Conservation (phyloP, 2,329 filamentous ascomycete genomes). For the Aspergillus pseudotamarii region DNA sequence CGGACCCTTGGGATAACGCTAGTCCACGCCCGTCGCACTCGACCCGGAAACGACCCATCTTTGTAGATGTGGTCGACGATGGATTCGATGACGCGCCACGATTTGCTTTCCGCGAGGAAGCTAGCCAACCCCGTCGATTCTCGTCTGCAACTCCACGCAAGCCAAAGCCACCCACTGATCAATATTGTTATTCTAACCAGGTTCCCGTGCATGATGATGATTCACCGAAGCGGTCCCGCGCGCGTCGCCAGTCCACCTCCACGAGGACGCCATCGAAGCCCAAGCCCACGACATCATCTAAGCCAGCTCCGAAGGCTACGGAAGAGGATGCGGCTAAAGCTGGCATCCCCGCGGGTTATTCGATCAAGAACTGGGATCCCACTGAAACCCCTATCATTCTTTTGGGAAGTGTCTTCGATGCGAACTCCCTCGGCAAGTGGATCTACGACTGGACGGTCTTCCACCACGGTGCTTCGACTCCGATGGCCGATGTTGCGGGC, state of each 20-base stretch:
- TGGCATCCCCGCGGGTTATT: constrained; percentile 85
- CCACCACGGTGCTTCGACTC: constrained; percentile 76
- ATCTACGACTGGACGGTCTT: constrained; percentile 99
- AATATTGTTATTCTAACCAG: constrained; percentile 57
- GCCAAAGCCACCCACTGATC: constrained; percentile 51
- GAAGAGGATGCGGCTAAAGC: constrained; percentile 65
- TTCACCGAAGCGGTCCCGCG: constrained; percentile 51
- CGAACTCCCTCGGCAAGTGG: constrained; percentile 97
- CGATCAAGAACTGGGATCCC: constrained; percentile 97
- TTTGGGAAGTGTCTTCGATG: constrained; percentile 92
- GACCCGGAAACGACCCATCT: constrained; percentile 56
- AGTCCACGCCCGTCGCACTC: constrained; percentile 31
- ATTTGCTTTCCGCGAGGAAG: constrained; percentile 49
- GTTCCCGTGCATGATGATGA: constrained; percentile 60
- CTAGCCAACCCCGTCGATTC: constrained; percentile 34
- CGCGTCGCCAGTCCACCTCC: constrained; percentile 59
- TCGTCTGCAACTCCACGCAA: constrained; percentile 43
- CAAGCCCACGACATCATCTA: constrained; percentile 37
- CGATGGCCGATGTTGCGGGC: constrained; percentile 87
- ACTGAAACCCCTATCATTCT: constrained; percentile 91
- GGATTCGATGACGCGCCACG: constrained; percentile 52
- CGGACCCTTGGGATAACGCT: constrained; percentile 22
- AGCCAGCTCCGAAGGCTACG: constrained; percentile 56
- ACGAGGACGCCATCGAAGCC: constrained; percentile 49
- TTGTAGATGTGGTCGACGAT: constrained; percentile 60